A percentile compares a stretch with the other conserved stretches of the same genome.
These are phyloP conservation scores for Flammula alnicola DNA, from an alignment of 1,284 basidiomycete genomes.

Conservation along the genomic window DNA sequence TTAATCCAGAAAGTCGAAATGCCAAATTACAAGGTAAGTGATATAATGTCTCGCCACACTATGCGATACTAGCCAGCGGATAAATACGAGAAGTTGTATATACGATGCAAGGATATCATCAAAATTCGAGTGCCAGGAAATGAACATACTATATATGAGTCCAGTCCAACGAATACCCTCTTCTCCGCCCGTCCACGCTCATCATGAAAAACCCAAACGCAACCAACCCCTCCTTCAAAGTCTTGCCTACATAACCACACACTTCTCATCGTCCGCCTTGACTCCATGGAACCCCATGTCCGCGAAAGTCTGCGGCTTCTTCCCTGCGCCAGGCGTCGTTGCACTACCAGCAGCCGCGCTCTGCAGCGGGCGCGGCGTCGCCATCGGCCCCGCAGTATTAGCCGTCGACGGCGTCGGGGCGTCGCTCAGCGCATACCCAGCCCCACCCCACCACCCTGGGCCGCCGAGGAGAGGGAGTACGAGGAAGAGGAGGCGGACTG, in stretches of 20 bases:
- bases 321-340: constrained; percentile 23
- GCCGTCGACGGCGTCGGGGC: background rate
- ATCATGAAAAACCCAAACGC: too few species aligned
- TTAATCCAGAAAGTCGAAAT: too few species aligned
- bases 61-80: too few species aligned
- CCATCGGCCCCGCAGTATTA: background rate
- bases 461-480: background rate
- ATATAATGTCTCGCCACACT: too few species aligned
- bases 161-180: too few species aligned
- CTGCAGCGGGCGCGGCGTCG: constrained; percentile 5
- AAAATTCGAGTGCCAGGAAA: too few species aligned
- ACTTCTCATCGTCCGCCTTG: constrained; percentile 80
- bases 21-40: too few species aligned
- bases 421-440: constrained; percentile 5
- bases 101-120: too few species aligned
- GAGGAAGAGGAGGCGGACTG: background rate
- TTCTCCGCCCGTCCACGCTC: too few species aligned
- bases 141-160: too few species aligned
- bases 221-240: too few species aligned
- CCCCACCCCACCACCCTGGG: background rate
- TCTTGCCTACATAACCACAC: constrained; percentile 82
- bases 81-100: too few species aligned
- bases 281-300: constrained; percentile 89
- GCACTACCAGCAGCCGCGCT: background rate
- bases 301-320: constrained; percentile 80